phyloP scores from a whole-genome alignment of 345 rosid species.

The Conringia planisiliqua region DNA sequence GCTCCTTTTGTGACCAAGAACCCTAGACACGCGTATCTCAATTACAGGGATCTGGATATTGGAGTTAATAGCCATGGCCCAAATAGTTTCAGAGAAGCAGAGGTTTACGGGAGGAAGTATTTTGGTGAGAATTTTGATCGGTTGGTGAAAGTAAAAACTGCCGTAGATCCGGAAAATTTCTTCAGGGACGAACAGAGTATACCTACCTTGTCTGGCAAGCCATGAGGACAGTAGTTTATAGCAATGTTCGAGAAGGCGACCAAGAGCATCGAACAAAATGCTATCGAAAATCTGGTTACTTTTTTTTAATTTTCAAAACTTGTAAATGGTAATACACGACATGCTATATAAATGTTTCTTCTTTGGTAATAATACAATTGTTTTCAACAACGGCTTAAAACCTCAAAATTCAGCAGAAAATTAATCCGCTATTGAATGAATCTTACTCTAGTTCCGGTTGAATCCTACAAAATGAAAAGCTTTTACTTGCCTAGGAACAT shows the following conservation, averaged over 20 bases:
- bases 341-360: background rate
- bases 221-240: background rate
- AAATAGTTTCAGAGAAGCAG: conserved; percentile 42
- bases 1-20: conserved; percentile 61
- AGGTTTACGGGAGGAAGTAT: conserved; percentile 52
- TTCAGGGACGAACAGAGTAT: conserved; percentile 56
- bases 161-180: conserved; percentile 51
- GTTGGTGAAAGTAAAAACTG: conserved; percentile 47
- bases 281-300: background rate
- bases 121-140: conserved; percentile 50
- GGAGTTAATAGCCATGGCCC: conserved; percentile 28
- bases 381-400: background rate
- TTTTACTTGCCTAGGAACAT: background rate
- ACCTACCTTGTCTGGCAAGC: conserved; percentile 35
- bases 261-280: background rate
- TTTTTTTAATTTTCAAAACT: background rate
- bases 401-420: conserved; percentile 5
- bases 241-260: background rate
- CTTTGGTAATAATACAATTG: background rate
- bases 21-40: conserved; percentile 58
- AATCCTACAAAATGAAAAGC: background rate
- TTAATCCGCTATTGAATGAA: background rate
- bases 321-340: background rate
- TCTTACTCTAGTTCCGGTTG: background rate
- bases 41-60: conserved; percentile 61